Evolutionary conservation across 768 basidiomycete genomes (phyloP).

Genomic region (Boletellus emodensis): DNA sequence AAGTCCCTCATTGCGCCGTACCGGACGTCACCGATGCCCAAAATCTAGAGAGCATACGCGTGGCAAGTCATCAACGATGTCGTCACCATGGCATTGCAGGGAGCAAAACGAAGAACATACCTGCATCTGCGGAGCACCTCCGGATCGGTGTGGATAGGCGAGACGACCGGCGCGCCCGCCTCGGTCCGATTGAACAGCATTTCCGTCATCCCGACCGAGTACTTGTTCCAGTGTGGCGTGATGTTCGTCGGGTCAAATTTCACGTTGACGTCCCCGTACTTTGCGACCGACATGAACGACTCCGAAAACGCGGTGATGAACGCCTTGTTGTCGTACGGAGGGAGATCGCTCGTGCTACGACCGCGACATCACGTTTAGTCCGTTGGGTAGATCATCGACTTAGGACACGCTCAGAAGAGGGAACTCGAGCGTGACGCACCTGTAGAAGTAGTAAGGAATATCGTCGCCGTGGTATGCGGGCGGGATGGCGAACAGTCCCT

Average conservation of each 20-base stretch:
- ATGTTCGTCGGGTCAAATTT: constrained; percentile 16
- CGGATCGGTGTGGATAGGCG: constrained; percentile 3
- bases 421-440: constrained; percentile 2
- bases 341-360: too few species aligned
- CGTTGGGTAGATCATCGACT: too few species aligned
- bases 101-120: constrained; percentile 1
- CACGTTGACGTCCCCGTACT: constrained; percentile 20
- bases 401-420: too few species aligned
- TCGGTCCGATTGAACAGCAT: constrained; percentile 16
- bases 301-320: constrained; percentile 26
- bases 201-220: constrained; percentile 4
- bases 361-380: too few species aligned
- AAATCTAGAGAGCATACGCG: constrained; percentile 8
- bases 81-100: too few species aligned
- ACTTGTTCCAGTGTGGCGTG: constrained; percentile 14
- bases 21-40: constrained; percentile 9
- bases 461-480: constrained; percentile 33
- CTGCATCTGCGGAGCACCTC: constrained; percentile 5
- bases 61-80: too few species aligned
- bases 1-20: constrained; percentile 14
- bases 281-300: constrained; percentile 24
- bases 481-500: constrained; percentile 32
- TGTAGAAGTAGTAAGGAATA: constrained; percentile 39
- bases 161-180: constrained; percentile 1
- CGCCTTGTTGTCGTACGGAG: too few species aligned